Evolutionary conservation across 108 stramenopile genomes (phyloP), one percentile per base, ranked within the genome.

Genomic region (Bacterosira constricta): DNA sequence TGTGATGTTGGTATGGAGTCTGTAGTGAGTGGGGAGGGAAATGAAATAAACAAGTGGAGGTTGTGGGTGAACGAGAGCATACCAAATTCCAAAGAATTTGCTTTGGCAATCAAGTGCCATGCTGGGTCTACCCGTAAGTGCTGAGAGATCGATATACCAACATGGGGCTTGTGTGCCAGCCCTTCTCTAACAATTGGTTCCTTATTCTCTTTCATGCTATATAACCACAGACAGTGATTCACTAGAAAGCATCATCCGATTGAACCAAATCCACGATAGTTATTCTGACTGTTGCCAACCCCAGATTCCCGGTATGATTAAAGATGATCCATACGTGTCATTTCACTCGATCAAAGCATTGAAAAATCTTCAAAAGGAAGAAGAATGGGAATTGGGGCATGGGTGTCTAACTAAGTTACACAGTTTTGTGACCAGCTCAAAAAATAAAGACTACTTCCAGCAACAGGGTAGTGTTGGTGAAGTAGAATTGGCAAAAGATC

Each of bases 81-180:
- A 25, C 82, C 82, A 2, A 77, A 69, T 61, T 77, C 75, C 36
- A 83, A 83, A 55, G 64, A 51, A 29, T 83, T 83, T 68, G 72
- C 77, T 6, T 56, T 83, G 21, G 77, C 64, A 13, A 66, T 83
- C 59, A 77, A 83, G 57, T 79, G 82, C 49, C 60, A 79, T 53
- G 75, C 77, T 30, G 82, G 82, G 21, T 69, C 82, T 2, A 83
- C 82, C 54, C 66, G 78, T 79, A 34, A 79, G 78, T 76, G 17
- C 10, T 35, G 56, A 23, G 6, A 49, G 47, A 8, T 18, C 46
- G 10, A n/a, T 47, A 23, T 6, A 12, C 3, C 5, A 47, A 18
- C 6, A 49, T 49, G 47, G 26, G 47, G 17, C 21, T 18, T 2
- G 46, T 18, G 47, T 25, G 47, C 26, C 3, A 25, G 8, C 5